A percentile compares a stretch with the other conserved stretches of the same genome.
Conservation (phyloP, 2,329 filamentous ascomycete species). For the Microsporum canis region DNA sequence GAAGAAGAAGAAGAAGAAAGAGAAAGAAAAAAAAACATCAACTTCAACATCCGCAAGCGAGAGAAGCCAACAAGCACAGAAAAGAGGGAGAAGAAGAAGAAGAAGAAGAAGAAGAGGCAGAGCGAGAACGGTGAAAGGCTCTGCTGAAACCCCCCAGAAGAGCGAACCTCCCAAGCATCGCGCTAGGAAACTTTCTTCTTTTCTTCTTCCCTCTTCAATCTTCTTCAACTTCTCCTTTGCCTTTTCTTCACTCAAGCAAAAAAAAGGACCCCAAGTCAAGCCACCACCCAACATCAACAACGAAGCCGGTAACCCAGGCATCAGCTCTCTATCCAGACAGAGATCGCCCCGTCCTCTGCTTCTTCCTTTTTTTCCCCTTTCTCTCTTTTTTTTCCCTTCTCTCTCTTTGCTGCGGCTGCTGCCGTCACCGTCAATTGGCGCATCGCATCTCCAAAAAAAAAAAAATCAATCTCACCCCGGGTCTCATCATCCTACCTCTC, state of each 20-base stretch:
- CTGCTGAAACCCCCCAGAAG: background rate
- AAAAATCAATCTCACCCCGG: background rate
- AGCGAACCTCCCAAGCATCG: background rate
- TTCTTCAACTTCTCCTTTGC: background rate
- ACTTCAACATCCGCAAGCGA: background rate
- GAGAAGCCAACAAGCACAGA: background rate
- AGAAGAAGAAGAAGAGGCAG: background rate
- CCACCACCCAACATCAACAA: background rate
- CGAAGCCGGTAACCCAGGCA: background rate
- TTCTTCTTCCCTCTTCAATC: background rate
- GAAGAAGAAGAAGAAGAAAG: background rate
- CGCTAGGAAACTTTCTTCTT: conserved; percentile 1
- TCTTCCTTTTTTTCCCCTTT: conserved; percentile 54
- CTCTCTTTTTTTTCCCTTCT: background rate
- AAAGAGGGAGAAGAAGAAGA: background rate
- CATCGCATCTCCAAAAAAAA: background rate
- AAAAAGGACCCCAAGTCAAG: background rate
- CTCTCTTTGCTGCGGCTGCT: conserved; percentile 1
- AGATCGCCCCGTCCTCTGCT: conserved; percentile 34
- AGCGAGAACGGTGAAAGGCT: background rate
- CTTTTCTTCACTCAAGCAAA: no score
- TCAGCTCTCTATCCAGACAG: background rate
- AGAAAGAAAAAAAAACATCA: background rate
- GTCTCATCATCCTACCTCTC: background rate
- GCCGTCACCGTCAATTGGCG: background rate